phyloP scores from a whole-genome alignment of 208 protist species.

The Herpetomonas samuelpessoai region DNA sequence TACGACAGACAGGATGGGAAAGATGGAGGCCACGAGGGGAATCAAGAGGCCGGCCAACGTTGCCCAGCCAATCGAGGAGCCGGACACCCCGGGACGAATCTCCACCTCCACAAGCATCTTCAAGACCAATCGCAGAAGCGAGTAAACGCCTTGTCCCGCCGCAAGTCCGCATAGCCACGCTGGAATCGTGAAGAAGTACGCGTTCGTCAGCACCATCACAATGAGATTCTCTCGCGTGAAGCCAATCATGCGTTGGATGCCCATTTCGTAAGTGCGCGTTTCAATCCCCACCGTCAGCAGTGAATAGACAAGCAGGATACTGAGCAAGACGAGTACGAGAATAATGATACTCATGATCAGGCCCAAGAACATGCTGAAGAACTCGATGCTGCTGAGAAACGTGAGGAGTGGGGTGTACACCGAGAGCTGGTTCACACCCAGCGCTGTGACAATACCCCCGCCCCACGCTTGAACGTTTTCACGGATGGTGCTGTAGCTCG shows the following conservation, averaged over 20 bases:
- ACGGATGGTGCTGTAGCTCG: conserved; percentile 49
- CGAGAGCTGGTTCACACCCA: conserved; percentile 70
- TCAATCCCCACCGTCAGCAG: conserved; percentile 92
- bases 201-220: conserved; percentile 57
- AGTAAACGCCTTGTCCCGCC: conserved; percentile 50
- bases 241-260: conserved; percentile 92
- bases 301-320: conserved; percentile 92
- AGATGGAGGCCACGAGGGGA: conserved; percentile 73
- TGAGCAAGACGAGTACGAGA: conserved; percentile 73
- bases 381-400: conserved; percentile 51
- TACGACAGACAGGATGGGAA: conserved; percentile 84
- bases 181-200: conserved; percentile 73
- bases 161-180: conserved; percentile 79
- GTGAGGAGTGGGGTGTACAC: conserved; percentile 51
- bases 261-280: conserved; percentile 91
- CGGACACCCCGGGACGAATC: conserved; percentile 30
- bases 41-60: conserved; percentile 77
- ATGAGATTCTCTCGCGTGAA: conserved; percentile 47
- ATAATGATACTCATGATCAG: conserved; percentile 91
- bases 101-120: conserved; percentile 25
- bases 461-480: conserved; percentile 39
- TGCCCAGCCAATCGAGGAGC: conserved; percentile 47
- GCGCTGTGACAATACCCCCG: conserved; percentile 25
- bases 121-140: conserved; percentile 32
- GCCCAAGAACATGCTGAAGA: conserved; percentile 87